Base-by-base conservation (phyloP, 768 basidiomycete genomes). In the Trametes cubensis region DNA sequence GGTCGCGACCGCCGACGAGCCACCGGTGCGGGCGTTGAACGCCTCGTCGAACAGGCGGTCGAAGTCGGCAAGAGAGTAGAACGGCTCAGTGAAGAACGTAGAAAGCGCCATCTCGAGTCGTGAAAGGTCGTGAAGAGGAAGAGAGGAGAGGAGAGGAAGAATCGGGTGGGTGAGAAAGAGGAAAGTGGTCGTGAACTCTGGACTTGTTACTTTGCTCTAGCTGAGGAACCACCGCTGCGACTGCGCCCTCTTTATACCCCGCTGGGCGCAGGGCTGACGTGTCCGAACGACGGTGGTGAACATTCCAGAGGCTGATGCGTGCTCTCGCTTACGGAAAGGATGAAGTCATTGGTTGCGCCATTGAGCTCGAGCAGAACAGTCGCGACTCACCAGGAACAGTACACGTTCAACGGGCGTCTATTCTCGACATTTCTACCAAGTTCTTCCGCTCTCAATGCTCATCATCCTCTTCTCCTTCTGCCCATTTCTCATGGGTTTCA, bases 41-140 rank as follows among this genome's bases (percentile, higher is more conserved):
- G 76, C 71, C 30, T 81, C 79, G 55, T 80, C 78, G 61, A 82
- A 72, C 59, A 81, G 66, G 61, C 75, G 79, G 44, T 82, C 79
- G 40, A 81, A 75, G 55, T 80, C 76, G 60, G 77, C 68, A 66
- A 72, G 52, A 39, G 72, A 69, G 66, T 68, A 71, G 69, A 77
- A 78, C 17, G 80, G 79, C 65, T 82, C 78, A 71, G 79, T 76
- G 67, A 73, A 73, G 72, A 75, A 75, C 42, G 72, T 70, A 38
- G 75, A 73, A 66, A 75, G 70, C 20, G 75, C 71, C 75, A 76
- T 76, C 39, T 61, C 57, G 61, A 61, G 58, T 64, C 58, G 63
- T 60, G n/a, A 60, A 39, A 34, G 34, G 58, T 64, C 58, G 64
- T 57, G 56, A 54, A 52, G 49, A 51, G 52, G 38, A 39, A 60